phyloP scores from a whole-genome alignment of 805 yeast genomes.

The Ogataea naganishii region DNA sequence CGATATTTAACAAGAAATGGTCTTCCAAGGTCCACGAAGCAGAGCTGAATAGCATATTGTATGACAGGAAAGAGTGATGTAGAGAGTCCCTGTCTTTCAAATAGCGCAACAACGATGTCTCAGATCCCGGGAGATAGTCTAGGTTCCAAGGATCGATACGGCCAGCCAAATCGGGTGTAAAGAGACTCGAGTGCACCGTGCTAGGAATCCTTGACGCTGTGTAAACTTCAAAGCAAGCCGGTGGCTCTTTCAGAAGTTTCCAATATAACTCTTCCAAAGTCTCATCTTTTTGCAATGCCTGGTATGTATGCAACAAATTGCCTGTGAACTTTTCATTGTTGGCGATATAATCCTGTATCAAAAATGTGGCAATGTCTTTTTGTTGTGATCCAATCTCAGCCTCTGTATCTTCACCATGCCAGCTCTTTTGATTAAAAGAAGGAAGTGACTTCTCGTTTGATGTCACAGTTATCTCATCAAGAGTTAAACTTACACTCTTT shows the following conservation, averaged over 20 bases:
- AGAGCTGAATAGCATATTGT: slow-evolving; percentile 46
- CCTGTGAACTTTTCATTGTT: slow-evolving; percentile 3
- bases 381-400: no score
- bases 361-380: no score
- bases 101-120: slow-evolving; percentile 40
- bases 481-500: no score
- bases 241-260: slow-evolving; percentile 25
- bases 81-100: slow-evolving; percentile 34
- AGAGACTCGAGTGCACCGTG: slow-evolving; percentile 29
- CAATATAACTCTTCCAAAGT: slow-evolving; percentile 35
- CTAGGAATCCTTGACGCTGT: slow-evolving; percentile 25
- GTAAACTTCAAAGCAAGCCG: slow-evolving; percentile 25
- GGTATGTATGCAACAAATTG: no score
- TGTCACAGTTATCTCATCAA: no score
- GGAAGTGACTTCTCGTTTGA: no score
- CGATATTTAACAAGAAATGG: slow-evolving; percentile 44
- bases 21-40: slow-evolving; percentile 56
- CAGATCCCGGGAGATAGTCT: slow-evolving; percentile 41
- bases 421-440: no score
- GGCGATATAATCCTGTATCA: no score
- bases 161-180: slow-evolving; percentile 8
- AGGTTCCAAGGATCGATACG: slow-evolving; percentile 44
- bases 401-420: no score
- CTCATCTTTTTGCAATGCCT: slow-evolving; percentile 9
- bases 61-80: slow-evolving; percentile 33